Conservation (phyloP, 257 asterid species). For the Verbascum thapsus region DNA sequence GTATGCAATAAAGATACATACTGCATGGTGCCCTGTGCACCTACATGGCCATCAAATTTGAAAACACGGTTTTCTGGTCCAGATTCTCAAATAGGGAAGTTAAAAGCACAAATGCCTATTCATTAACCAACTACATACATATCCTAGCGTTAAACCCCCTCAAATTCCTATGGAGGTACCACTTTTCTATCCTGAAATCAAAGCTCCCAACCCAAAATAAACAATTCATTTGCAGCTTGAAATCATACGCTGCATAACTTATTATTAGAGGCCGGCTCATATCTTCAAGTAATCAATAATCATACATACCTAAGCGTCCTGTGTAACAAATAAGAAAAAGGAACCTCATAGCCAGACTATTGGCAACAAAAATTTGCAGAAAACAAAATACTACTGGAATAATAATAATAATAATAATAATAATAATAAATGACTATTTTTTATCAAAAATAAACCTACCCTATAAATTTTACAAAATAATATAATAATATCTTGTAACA, state of each 20-base stretch:
- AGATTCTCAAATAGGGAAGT: not conserved
- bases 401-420: no score
- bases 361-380: no score
- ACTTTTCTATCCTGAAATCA: not conserved
- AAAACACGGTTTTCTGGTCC: not conserved
- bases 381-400: no score
- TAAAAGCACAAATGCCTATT: not conserved
- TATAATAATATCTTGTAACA: no score
- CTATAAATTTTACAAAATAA: not conserved
- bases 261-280: no score
- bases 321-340: not conserved
- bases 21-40: not conserved
- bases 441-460: not conserved
- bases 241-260: not conserved
- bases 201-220: not conserved
- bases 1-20: not conserved
- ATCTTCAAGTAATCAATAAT: not conserved
- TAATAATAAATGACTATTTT: no score
- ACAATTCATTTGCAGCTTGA: not conserved
- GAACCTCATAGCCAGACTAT: no score
- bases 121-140: not conserved
- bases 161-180: not conserved
- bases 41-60: not conserved
- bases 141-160: not conserved
- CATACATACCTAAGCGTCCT: not conserved